Evolutionary conservation across 352 stramenopile species (phyloP).

Genomic region (Globisporangium acanthophoron): DNA sequence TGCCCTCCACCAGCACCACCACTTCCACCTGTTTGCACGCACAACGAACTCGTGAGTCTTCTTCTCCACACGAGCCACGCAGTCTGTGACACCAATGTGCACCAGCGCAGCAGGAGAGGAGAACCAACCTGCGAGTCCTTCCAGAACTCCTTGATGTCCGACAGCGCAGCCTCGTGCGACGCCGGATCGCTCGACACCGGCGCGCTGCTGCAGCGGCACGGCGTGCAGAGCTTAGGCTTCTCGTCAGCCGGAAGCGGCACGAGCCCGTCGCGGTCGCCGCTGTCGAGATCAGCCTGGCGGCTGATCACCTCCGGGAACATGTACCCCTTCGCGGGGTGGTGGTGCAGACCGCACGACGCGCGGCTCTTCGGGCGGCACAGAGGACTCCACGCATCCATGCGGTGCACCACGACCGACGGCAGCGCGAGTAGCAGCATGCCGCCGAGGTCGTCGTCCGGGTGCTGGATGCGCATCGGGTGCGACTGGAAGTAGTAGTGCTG

Average conservation of each 20-base stretch:
- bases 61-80: not conserved
- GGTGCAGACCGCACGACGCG: constrained; percentile 42
- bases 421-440: constrained; percentile 86
- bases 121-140: constrained; percentile 56
- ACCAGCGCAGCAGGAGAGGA: not conserved
- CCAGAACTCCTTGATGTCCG: constrained; percentile 75
- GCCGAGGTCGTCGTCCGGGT: constrained; percentile 91
- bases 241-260: constrained; percentile 21
- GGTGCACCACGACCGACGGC: constrained; percentile 91
- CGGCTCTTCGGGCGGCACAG: constrained; percentile 70
- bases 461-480: constrained; percentile 91
- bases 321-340: constrained; percentile 57
- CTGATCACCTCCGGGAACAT: constrained; percentile 64
- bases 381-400: constrained; percentile 89
- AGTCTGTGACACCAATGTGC: not conserved
- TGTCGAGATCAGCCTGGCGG: constrained; percentile 54
- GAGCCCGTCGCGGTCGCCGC: constrained; percentile 49
- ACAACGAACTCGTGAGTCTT: constrained; percentile 7
- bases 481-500: constrained; percentile 89
- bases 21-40: constrained; percentile 83
- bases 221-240: constrained; percentile 28
- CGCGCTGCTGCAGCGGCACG: constrained; percentile 33
- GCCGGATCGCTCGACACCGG: constrained; percentile 13
- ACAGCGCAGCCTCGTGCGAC: constrained; percentile 26
- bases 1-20: constrained; percentile 95